Base-by-base conservation (phyloP, 768 basidiomycete genomes). In the Lactarius akahatsu region DNA sequence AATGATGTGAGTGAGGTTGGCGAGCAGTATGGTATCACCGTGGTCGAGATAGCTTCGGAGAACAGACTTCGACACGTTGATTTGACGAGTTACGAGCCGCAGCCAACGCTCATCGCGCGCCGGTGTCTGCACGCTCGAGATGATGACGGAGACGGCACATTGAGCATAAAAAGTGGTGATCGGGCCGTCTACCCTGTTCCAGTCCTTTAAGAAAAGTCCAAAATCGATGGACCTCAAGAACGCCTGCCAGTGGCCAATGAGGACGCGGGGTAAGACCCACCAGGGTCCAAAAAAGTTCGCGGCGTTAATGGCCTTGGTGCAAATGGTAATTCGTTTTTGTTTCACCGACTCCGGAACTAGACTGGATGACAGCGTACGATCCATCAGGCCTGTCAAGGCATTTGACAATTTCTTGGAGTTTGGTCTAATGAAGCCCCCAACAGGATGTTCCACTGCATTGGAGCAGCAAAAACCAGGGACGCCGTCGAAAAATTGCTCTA, bases 331-430 rank as follows among this genome's bases (percentile, higher is more conserved):
- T 11, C 66, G 66, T 5, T 58, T 58, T 26, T 43, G 50, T 34
- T 63, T 67, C 30, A 62, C 61, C 2, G 11, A 11, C 23, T 63
- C 58, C 7, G 38, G 0, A 8, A 63, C 57, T n/a, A 63, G 41
- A 32, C 59, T 55, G n/a, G 66, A 63, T 11, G 57, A n/a, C 9
- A 67, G 40, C 32, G 66, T 67, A n/a, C 66, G 61, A 23, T 67
- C 7, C 61, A 67, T 67, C 47, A 62, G 20, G 23, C 8, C 61
- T 0, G 36, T 38, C 57, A 67, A 58, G 16, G 38, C 57, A 15
- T 3, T 5, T 32, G 45, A 52, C 23, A 66, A 7, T 20, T 2
- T 32, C 56, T 0, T 57, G 32, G 18, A 13, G 45, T 65, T n/a
- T 16, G 1, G 54, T 20, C 0, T 38, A 32, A 66, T 28, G 45